A percentile compares a stretch with the other conserved stretches of the same genome.
These are phyloP conservation scores for Emericellopsis atlantica DNA, from an alignment of 2,329 filamentous ascomycete species.

Conservation along the genomic window DNA sequence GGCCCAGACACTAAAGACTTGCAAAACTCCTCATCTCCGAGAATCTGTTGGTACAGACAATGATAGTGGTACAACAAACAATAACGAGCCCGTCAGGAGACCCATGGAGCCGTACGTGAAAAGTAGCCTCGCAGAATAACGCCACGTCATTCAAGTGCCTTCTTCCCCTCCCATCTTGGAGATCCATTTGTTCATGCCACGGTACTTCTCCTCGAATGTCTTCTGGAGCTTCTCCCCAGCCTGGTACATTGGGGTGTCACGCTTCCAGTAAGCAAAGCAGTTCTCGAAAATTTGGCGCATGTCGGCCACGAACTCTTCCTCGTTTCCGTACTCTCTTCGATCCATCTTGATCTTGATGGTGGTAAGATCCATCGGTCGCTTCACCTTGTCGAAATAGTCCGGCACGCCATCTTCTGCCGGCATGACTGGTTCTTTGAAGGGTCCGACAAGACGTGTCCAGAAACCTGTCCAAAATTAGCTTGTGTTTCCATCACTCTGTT, in stretches of 20 bases:
- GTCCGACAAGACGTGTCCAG: slow-evolving; percentile 53
- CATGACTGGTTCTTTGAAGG: slow-evolving; percentile 47
- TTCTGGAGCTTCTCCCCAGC: slow-evolving; percentile 46
- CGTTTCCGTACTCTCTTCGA: slow-evolving; percentile 31
- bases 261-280: slow-evolving; percentile 51
- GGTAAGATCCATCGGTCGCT: slow-evolving; percentile 47
- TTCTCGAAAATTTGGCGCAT: slow-evolving; percentile 51
- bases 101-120: too few relatives aligned
- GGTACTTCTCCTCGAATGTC: slow-evolving; percentile 45
- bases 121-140: too few relatives aligned
- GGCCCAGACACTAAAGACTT: too few relatives aligned
- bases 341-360: slow-evolving; percentile 52
- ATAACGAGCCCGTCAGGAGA: too few relatives aligned
- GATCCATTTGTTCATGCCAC: slow-evolving; percentile 47
- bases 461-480: slow-evolving; percentile 29
- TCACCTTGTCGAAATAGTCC: slow-evolving; percentile 48
- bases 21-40: too few relatives aligned
- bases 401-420: slow-evolving; percentile 43
- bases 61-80: too few relatives aligned
- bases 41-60: too few relatives aligned
- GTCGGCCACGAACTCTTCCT: slow-evolving; percentile 42
- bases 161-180: slow-evolving; percentile 33
- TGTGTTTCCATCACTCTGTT: neutral
- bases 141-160: slow-evolving; percentile 2
- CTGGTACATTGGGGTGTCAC: slow-evolving; percentile 38